phyloP scores from a whole-genome alignment of 1,284 basidiomycete species.

The Trichosporon sp. region DNA sequence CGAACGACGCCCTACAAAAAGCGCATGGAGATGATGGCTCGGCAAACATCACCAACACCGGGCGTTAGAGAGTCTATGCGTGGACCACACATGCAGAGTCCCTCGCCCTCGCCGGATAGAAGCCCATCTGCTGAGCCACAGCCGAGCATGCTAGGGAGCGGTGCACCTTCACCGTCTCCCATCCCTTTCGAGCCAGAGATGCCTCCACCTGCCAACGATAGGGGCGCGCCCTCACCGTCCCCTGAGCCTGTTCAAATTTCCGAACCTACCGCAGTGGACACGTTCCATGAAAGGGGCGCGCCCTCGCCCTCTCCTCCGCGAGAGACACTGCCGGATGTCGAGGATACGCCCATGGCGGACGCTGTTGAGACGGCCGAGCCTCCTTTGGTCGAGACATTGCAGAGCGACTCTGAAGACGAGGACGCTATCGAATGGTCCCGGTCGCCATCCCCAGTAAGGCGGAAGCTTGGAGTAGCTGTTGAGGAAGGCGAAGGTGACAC shows the following conservation, averaged over 20 bases:
- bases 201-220: neutral
- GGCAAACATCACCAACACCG: too few species aligned
- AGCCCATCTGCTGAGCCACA: neutral
- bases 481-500: neutral
- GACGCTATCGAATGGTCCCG: slow-evolving; percentile 43
- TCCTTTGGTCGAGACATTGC: neutral
- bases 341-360: neutral
- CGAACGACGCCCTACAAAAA: neutral
- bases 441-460: slow-evolving; percentile 36
- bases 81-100: too few species aligned
- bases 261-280: too few species aligned
- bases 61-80: too few species aligned
- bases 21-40: too few species aligned
- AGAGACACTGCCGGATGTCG: neutral
- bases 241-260: too few species aligned
- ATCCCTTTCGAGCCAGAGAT: neutral
- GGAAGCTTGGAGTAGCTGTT: neutral
- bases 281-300: neutral
- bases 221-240: neutral
- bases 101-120: neutral
- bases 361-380: neutral
- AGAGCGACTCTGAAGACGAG: slow-evolving; percentile 27
- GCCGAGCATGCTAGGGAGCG: neutral
- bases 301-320: neutral
- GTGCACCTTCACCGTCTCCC: neutral